Evolutionary conservation across 768 basidiomycete species (phyloP).

Genomic region (Phlebiopsis flavidoalba): DNA sequence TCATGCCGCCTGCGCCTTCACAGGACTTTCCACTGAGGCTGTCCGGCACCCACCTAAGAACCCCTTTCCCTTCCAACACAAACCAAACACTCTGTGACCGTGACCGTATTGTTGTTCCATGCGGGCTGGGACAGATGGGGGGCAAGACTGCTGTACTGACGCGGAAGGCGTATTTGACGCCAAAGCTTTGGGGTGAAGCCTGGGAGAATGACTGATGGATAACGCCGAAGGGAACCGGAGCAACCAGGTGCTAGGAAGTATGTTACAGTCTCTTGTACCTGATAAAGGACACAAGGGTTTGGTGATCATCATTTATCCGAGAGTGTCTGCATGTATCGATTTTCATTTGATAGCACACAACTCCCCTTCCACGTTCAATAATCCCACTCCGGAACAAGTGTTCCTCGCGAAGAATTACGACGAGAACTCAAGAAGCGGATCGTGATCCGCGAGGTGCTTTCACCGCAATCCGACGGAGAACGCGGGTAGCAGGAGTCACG

Average conservation of each 20-base stretch:
- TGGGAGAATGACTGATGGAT: slow-evolving; percentile 70
- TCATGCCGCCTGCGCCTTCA: slow-evolving; percentile 64
- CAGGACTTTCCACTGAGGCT: slow-evolving; percentile 26
- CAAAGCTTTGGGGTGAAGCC: slow-evolving; percentile 68
- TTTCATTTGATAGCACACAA: slow-evolving; percentile 38
- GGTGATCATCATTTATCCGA: slow-evolving; percentile 14
- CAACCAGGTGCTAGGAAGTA: slow-evolving; percentile 53
- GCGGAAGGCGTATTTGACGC: slow-evolving; percentile 94
- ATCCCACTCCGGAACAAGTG: slow-evolving; percentile 80
- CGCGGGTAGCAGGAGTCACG: slow-evolving; percentile 68
- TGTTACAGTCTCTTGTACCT: slow-evolving; percentile 72
- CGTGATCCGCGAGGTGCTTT: slow-evolving; percentile 87
- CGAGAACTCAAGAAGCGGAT: slow-evolving; percentile 86
- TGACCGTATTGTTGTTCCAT: slow-evolving; percentile 86
- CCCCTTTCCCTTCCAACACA: slow-evolving; percentile 81
- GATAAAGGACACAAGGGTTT: slow-evolving; percentile 74
- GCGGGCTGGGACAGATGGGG: slow-evolving; percentile 99
- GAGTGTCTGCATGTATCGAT: not conserved
- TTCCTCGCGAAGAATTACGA: slow-evolving; percentile 93
- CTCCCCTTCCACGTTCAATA: slow-evolving; percentile 70
- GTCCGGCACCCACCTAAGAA: slow-evolving; percentile 56
- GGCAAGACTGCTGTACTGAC: slow-evolving; percentile 87
- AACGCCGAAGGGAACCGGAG: slow-evolving; percentile 34
- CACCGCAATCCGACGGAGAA: slow-evolving; percentile 68
- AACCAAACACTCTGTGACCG: slow-evolving; percentile 92